Evolutionary conservation across 1,284 basidiomycete species (phyloP).

Genomic region (Ganoderma boninense): DNA sequence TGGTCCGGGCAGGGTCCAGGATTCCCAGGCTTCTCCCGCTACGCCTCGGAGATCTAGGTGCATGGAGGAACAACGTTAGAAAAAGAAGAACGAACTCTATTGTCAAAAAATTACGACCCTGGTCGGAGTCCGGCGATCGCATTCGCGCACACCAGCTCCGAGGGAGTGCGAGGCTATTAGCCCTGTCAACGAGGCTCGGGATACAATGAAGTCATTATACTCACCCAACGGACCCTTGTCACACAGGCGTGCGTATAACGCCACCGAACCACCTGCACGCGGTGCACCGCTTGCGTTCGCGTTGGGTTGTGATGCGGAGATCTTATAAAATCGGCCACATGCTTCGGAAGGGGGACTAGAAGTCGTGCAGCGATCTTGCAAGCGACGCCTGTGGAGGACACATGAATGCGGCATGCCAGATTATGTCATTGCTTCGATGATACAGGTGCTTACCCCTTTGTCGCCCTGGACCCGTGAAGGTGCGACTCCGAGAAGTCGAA

Average conservation of each 20-base stretch:
- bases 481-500: background rate
- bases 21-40: background rate
- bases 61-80: background rate
- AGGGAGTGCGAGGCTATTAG: background rate
- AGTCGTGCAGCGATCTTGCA: background rate
- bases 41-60: background rate
- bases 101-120: background rate
- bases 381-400: constrained; percentile 1
- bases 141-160: background rate
- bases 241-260: background rate
- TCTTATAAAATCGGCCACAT: constrained; percentile 2
- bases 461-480: constrained; percentile 6
- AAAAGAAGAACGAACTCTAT: background rate
- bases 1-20: background rate
- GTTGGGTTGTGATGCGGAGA: background rate
- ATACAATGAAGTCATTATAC: constrained; percentile 12
- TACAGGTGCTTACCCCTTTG: background rate
- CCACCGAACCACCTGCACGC: background rate
- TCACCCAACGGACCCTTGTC: constrained; percentile 6
- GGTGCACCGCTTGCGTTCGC: background rate
- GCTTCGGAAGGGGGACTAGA: background rate
- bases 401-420: constrained; percentile 8
- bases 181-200: constrained; percentile 16
- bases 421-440: constrained; percentile 7
- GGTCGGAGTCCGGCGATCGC: background rate